Conservation (phyloP, 179 eudicot genomes). For the Amaranthus tricolor region DNA sequence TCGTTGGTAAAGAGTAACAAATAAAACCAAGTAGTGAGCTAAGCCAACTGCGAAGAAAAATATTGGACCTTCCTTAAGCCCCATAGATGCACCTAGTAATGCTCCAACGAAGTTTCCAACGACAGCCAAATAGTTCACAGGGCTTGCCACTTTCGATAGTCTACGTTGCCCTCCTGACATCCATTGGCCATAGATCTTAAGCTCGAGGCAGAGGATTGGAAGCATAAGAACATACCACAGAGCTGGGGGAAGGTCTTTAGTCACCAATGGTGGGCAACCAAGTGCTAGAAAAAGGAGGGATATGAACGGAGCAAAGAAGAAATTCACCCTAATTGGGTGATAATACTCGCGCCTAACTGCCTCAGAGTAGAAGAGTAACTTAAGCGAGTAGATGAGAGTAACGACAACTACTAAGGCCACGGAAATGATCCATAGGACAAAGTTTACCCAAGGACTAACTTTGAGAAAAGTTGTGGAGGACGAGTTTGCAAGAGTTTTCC, state of each 20-base stretch:
- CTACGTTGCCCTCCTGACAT: constrained; percentile 92
- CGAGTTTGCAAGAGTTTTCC: constrained; percentile 69
- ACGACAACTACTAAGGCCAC: constrained; percentile 40
- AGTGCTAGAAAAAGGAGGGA: constrained; percentile 63
- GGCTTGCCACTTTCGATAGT: constrained; percentile 91
- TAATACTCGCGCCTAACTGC: constrained; percentile 91
- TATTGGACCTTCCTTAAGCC: constrained; percentile 83
- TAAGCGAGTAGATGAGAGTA: constrained; percentile 44
- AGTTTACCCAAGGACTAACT: constrained; percentile 50
- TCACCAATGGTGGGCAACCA: constrained; percentile 57
- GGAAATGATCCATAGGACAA: constrained; percentile 63
- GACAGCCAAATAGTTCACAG: constrained; percentile 72
- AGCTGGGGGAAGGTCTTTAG: constrained; percentile 37
- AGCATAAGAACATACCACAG: constrained; percentile 81
- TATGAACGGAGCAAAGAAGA: constrained; percentile 92
- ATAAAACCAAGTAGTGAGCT: constrained; percentile 81
- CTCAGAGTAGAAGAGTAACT: constrained; percentile 75
- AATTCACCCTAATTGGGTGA: constrained; percentile 83
- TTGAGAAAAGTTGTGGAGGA: constrained; percentile 62
- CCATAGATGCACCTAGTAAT: constrained; percentile 78
- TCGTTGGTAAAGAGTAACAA: constrained; percentile 84
- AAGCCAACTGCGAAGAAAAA: constrained; percentile 87
- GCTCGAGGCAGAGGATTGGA: constrained; percentile 68
- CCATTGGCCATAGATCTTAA: constrained; percentile 95
- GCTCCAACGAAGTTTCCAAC: constrained; percentile 94